Conservation (phyloP, 164 flowering plant genomes). For the Berberis thunbergii region DNA sequence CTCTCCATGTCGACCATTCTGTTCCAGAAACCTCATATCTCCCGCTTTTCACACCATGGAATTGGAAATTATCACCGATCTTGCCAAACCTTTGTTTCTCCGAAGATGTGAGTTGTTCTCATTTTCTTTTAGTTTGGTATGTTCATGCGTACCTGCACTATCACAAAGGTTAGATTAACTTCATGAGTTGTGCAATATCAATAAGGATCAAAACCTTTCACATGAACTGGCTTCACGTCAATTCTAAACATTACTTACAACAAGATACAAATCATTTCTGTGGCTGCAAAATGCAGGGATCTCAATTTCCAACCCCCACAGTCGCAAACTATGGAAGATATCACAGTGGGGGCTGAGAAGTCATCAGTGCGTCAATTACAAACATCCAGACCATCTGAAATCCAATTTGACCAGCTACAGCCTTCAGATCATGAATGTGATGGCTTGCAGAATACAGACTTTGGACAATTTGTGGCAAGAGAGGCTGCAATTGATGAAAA, state of each 20-base stretch:
- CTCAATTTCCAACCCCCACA: neutral
- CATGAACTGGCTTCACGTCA: too few species aligned
- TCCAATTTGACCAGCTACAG: constrained; percentile 38
- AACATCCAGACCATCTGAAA: constrained; percentile 9
- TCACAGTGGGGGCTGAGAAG: constrained; percentile 7
- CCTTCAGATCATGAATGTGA: constrained; percentile 23
- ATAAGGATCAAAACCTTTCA: too few species aligned
- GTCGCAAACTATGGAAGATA: constrained; percentile 1
- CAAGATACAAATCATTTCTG: too few species aligned
- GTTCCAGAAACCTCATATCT: constrained; percentile 13
- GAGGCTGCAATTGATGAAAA: constrained; percentile 70
- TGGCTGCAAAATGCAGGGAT: neutral
- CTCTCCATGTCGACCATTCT: constrained; percentile 17
- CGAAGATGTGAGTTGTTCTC: constrained; percentile 22
- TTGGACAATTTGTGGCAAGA: constrained; percentile 53
- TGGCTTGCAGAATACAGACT: constrained; percentile 18
- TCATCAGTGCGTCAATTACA: neutral
- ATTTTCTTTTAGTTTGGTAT: neutral
- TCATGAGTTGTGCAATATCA: too few species aligned
- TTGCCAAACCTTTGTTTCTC: constrained; percentile 8
- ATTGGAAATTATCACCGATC: constrained; percentile 1
- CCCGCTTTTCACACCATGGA: constrained; percentile 5
- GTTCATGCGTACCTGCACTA: neutral
- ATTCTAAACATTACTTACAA: too few species aligned
- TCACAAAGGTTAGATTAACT: too few species aligned